These are phyloP conservation scores for Volvariella volvacea DNA, from an alignment of 1,284 basidiomycete genomes.

Conservation along the genomic window DNA sequence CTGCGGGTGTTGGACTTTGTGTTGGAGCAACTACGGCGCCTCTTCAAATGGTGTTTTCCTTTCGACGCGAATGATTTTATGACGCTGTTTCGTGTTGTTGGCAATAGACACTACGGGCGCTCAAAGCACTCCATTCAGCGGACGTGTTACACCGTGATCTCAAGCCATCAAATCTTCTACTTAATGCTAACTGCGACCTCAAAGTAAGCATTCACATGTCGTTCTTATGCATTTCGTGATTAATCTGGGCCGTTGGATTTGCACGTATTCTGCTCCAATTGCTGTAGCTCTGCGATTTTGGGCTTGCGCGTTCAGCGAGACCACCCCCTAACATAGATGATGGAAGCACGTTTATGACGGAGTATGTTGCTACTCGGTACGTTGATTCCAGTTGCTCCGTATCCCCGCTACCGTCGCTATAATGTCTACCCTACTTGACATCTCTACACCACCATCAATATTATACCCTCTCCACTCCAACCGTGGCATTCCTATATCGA, in stretches of 20 bases:
- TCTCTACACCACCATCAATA: too few species aligned
- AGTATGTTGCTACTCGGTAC: conserved; percentile 8
- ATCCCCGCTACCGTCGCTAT: too few species aligned
- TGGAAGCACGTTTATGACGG: conserved; percentile 9
- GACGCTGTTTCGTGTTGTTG: background rate
- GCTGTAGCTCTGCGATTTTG: conserved; percentile 85
- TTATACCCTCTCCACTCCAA: too few species aligned
- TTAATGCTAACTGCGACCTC: conserved; percentile 94
- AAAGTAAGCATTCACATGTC: conserved; percentile 46
- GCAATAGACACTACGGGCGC: conserved; percentile 71
- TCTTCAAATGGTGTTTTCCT: too few species aligned
- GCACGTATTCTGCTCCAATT: too few species aligned
- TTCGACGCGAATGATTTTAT: background rate
- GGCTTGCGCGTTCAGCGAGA: conserved; percentile 76
- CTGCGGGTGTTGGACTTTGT: too few species aligned
- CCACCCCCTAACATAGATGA: conserved; percentile 8
- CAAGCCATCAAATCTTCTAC: conserved; percentile 87
- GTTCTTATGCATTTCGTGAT: too few species aligned
- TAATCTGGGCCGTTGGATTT: too few species aligned
- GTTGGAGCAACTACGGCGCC: too few species aligned
- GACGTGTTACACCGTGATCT: conserved; percentile 87
- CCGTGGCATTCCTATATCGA: too few species aligned
- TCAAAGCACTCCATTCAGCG: conserved; percentile 90
- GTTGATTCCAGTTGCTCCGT: too few species aligned
- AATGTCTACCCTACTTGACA: too few species aligned